Evolutionary conservation across 805 yeast genomes (phyloP), one percentile per base, ranked within the genome.

Genomic region (Spathaspora girioi): DNA sequence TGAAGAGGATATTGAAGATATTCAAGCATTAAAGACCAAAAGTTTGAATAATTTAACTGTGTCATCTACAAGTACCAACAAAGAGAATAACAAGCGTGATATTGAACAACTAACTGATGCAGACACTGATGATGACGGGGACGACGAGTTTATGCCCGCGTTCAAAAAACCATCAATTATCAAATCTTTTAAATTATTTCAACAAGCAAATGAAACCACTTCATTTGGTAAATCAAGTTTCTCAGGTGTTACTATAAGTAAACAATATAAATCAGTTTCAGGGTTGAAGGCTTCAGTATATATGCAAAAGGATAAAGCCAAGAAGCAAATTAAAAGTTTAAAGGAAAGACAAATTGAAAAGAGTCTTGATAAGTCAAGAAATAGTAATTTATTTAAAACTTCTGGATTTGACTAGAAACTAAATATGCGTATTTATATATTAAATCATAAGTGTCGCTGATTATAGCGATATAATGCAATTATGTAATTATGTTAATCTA

Each of bases 231-330:
- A 62, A 20, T 55, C 52, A 15, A 54, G 48, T 17, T 74, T 74
- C 54, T 61, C 70, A 19, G 78, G 78, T 5, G 87, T 84, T 17
- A 81, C 80, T 1, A 65, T 81, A 5, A 74, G 81, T 44, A 79
- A 78, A 32, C 74, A 78, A 27, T 80, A 81, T 59, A 82, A 76
- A 61, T 75, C 77, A 10, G 84, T 81, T 1, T 73, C 82, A 1
- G 80, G 85, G 7, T 69, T 80, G 4, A 79, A 75, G 54, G 81
- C 87, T 1, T 80, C 87, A 8, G 78, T 87, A 45, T 78, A 78
- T 50, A 62, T 81, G 60, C 79, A 84, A 10, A 68, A 61, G 45
- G 57, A 47, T 42, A 56, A 45, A 23, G 65, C 65, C 27, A 64
- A 68, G 52, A 54, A 56, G 35, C 51, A 49, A 26, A 48, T 61